These are phyloP conservation scores for Chaetomium strumarium DNA, from an alignment of 2,329 filamentous ascomycete species.

Conservation along the genomic window DNA sequence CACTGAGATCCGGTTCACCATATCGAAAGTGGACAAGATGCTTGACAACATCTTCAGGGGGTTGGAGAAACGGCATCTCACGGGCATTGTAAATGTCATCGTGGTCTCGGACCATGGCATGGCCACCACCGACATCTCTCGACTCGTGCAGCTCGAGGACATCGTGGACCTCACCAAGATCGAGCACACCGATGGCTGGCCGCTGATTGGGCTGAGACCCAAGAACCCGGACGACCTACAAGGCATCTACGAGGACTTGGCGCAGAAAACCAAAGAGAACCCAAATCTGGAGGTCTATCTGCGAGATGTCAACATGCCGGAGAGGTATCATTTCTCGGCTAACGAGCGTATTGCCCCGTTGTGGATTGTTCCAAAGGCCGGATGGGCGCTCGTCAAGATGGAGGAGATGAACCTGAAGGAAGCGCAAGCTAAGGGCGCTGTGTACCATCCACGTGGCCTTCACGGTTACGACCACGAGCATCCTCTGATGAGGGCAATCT, in stretches of 20 bases:
- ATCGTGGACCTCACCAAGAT: constrained; percentile 72
- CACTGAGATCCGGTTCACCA: constrained; percentile 78
- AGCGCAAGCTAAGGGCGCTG: constrained; percentile 55
- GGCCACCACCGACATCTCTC: constrained; percentile 79
- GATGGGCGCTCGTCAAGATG: constrained; percentile 84
- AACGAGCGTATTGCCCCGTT: constrained; percentile 88
- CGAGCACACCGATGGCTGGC: constrained; percentile 89
- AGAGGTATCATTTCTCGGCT: constrained; percentile 82
- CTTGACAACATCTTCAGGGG: constrained; percentile 69
- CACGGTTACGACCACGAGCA: constrained; percentile 96
- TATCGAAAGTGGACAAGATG: constrained; percentile 76
- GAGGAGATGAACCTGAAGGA: constrained; percentile 70
- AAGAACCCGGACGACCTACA: constrained; percentile 63
- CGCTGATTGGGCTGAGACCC: constrained; percentile 79
- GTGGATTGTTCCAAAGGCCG: constrained; percentile 88
- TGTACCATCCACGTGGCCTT: constrained; percentile 76
- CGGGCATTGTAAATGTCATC: constrained; percentile 83
- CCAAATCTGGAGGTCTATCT: constrained; percentile 82
- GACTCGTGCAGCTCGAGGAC: constrained; percentile 86
- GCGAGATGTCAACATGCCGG: constrained; percentile 80
- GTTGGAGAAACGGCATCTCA: constrained; percentile 75
- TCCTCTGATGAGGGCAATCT: constrained; percentile 93
- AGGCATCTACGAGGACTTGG: constrained; percentile 57
- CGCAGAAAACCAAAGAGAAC: constrained; percentile 52
- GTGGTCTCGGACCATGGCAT: constrained; percentile 98